Percentiles rank a stretch among this genome's conserved stretches.
Evolutionary conservation across 1,284 basidiomycete species (phyloP).

Genomic region (Sanghuangporus weigelae): DNA sequence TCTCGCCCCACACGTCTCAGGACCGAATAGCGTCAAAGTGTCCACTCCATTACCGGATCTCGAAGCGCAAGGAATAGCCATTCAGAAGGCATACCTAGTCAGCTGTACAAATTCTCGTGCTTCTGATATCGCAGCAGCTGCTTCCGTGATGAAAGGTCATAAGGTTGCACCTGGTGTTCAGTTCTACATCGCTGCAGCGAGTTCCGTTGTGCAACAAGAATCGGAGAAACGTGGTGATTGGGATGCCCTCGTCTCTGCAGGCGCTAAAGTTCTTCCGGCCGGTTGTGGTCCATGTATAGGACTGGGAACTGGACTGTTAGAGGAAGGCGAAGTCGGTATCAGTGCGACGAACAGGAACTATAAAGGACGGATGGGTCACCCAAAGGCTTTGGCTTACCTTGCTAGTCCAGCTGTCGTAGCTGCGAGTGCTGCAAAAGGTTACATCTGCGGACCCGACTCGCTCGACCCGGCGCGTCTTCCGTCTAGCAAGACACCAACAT

Average conservation of each 20-base stretch:
- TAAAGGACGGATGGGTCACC: slow-evolving; percentile 97
- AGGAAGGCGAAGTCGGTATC: slow-evolving; percentile 95
- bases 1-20: slow-evolving; percentile 92
- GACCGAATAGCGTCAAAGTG: slow-evolving; percentile 96
- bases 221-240: slow-evolving; percentile 85
- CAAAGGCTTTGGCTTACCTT: slow-evolving; percentile 92
- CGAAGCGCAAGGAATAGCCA: slow-evolving; percentile 69
- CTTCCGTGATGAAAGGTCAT: slow-evolving; percentile 80
- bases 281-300: slow-evolving; percentile 99
- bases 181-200: slow-evolving; percentile 97
- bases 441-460: slow-evolving; percentile 82
- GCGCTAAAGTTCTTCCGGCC: slow-evolving; percentile 89
- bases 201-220: slow-evolving; percentile 87
- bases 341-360: slow-evolving; percentile 99
- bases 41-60: slow-evolving; percentile 87
- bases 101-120: slow-evolving; percentile 98
- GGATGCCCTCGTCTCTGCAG: slow-evolving; percentile 80
- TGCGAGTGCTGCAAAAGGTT: slow-evolving; percentile 89
- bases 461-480: slow-evolving; percentile 56
- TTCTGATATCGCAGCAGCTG: slow-evolving; percentile 91
- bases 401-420: slow-evolving; percentile 97
- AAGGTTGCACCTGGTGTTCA: slow-evolving; percentile 89
- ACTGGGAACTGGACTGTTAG: slow-evolving; percentile 85
- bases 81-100: slow-evolving; percentile 98
- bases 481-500: slow-evolving; percentile 41